Evolutionary conservation across 176 grass and related monocot species (phyloP), one percentile per base, ranked within the genome.

Genomic region (Aegilops umbellulata): DNA sequence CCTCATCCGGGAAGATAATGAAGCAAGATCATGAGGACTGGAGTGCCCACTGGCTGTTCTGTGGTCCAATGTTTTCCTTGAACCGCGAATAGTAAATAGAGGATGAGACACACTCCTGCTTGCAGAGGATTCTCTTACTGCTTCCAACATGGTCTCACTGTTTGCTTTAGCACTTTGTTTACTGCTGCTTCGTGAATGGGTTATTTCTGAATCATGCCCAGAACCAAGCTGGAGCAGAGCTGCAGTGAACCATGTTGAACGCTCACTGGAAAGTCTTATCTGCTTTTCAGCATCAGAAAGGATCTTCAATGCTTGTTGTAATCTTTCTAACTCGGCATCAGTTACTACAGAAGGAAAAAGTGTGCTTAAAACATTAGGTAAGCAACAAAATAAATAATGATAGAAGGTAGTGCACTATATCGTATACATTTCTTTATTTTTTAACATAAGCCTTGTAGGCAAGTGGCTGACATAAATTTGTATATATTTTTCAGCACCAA

Each of bases 211-310:
- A 86, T 85, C 77, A 83, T 93, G 87, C 79, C 90, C 81, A 63
- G 91, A 93, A 79, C 94, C 92, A 91, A 99, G 97, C 86, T 99
- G 97, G 60, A 99, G 84, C 41, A 99, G 84, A 53, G 93, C 97
- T 85, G 97, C 97, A 79, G 94, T 96, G 73, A 96, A 99, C 97
- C 97, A 99, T 74, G 92, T 99, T 6, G 94, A 99, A 14, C 97
- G 93, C 53, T 99, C 97, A 44, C 90, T 96, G 68, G 97, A 99
- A 83, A 94, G 90, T 69, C 97, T 85, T 87, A 99, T 88, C 67
- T 99, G 97, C 32, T 94, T 99, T 86, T 99, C 97, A 63, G 97
- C 97, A 64, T 99, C 94, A 67, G 97, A 99, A 71, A 99, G 92
- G 88, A 99, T 94, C 88, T 88, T 99, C 80, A 99, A 87, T 3